These are phyloP conservation scores for Cytospora piceae DNA, from an alignment of 2,329 filamentous ascomycete species.

Conservation along the genomic window DNA sequence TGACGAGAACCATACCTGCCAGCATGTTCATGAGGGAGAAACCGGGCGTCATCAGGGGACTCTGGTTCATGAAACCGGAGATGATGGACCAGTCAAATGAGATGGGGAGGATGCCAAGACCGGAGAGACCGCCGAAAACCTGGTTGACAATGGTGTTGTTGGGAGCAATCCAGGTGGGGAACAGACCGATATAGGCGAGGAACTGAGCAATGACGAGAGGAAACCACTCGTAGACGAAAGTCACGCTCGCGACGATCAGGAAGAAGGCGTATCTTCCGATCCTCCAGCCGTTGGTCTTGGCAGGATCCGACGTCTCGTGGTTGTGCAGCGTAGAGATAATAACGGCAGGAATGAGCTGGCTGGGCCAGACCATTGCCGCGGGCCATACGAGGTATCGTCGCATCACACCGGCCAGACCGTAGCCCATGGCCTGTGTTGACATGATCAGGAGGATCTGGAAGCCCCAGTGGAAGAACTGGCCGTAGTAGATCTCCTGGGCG, in stretches of 20 bases:
- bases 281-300: conserved; percentile 20
- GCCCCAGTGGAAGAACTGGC: conserved; percentile 57
- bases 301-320: conserved; percentile 51
- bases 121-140: conserved; percentile 13
- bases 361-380: conserved; percentile 67
- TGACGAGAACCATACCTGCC: conserved; percentile 13
- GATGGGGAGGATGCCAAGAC: conserved; percentile 14
- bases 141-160: conserved; percentile 20
- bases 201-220: conserved; percentile 19
- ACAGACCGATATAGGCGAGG: conserved; percentile 7
- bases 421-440: conserved; percentile 65
- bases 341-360: conserved; percentile 61
- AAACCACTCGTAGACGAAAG: conserved; percentile 20
- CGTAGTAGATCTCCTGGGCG: conserved; percentile 51
- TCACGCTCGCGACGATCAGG: not conserved
- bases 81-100: conserved; percentile 20
- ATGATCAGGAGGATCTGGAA: conserved; percentile 61
- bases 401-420: conserved; percentile 63
- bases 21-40: conserved; percentile 20
- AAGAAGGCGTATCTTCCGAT: conserved; percentile 22
- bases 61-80: conserved; percentile 9
- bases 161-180: conserved; percentile 17
- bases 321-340: conserved; percentile 70
- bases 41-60: conserved; percentile 14
- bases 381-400: conserved; percentile 64